Percentiles rank a stretch among this genome's conserved stretches.
phyloP scores from a whole-genome alignment of 129 eudicot genomes.

The Pseudognaphalium luteoalbum region DNA sequence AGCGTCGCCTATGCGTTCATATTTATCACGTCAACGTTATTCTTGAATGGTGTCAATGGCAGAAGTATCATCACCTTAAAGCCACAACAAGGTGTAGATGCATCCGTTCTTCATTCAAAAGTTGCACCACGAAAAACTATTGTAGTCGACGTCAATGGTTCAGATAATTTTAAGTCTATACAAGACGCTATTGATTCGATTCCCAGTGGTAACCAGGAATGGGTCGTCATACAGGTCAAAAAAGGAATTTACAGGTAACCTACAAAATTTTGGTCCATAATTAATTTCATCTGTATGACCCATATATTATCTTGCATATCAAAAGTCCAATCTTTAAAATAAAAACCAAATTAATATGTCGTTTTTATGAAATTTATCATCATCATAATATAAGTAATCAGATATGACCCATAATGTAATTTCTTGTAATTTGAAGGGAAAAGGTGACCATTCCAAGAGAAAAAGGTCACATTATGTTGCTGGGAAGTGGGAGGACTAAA shows the following conservation, averaged over 20 bases:
- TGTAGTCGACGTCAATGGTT: slow-evolving; percentile 50
- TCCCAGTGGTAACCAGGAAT: slow-evolving; percentile 58
- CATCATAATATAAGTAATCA: not conserved
- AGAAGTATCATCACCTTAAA: slow-evolving; percentile 26
- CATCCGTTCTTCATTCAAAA: slow-evolving; percentile 43
- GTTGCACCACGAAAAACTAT: slow-evolving; percentile 39
- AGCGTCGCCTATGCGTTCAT: slow-evolving; percentile 10
- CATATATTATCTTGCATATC: too few species aligned
- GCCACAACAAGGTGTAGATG: slow-evolving; percentile 37
- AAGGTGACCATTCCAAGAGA: slow-evolving; percentile 63
- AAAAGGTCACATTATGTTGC: slow-evolving; percentile 61
- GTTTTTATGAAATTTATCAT: not conserved
- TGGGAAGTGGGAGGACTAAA: slow-evolving; percentile 78
- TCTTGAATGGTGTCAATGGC: slow-evolving; percentile 37
- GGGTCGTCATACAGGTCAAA: slow-evolving; percentile 63
- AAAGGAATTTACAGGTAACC: slow-evolving; percentile 73
- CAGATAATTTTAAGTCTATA: slow-evolving; percentile 55
- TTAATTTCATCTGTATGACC: not conserved
- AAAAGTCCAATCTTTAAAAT: not conserved
- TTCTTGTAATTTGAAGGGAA: slow-evolving; percentile 43
- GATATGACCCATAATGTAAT: not conserved
- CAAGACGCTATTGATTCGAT: slow-evolving; percentile 81
- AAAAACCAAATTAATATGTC: too few species aligned
- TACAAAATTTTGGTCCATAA: not conserved
- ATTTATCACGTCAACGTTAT: slow-evolving; percentile 23